Conservation (phyloP, 2,329 filamentous ascomycete species). For the Phaeosphaeriaceae sp. region DNA sequence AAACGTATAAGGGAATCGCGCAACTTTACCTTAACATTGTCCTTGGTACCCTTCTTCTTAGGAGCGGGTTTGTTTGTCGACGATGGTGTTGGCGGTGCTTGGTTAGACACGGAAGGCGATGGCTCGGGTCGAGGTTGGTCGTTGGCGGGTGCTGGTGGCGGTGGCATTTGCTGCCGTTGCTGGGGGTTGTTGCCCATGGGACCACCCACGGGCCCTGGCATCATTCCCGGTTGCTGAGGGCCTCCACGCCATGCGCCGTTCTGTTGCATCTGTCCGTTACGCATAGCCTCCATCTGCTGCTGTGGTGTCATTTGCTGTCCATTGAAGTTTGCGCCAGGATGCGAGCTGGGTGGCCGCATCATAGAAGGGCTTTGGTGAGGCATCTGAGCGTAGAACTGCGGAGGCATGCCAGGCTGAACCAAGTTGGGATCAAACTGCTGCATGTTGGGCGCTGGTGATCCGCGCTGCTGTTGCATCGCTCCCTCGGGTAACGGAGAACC, state of each 20-base stretch:
- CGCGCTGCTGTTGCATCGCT: constrained; percentile 67
- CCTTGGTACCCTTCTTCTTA: constrained; percentile 75
- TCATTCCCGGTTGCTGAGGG: constrained; percentile 57
- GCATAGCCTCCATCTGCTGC: constrained; percentile 60
- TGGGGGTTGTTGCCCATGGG: constrained; percentile 71
- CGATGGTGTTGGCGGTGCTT: constrained; percentile 76
- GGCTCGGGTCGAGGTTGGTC: constrained; percentile 54
- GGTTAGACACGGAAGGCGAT: constrained; percentile 54
- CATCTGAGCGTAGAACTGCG: constrained; percentile 47
- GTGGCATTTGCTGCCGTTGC: constrained; percentile 67
- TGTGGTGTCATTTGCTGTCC: constrained; percentile 67
- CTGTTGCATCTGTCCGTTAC: constrained; percentile 43
- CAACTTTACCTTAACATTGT: constrained; percentile 70
- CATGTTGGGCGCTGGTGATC: constrained; percentile 65
- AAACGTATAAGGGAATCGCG: constrained; percentile 22
- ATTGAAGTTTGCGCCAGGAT: constrained; percentile 64
- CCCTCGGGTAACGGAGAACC: constrained; percentile 73
- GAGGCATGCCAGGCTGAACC: constrained; percentile 57
- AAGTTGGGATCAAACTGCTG: constrained; percentile 56
- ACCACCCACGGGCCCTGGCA: constrained; percentile 60
- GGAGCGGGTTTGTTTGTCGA: constrained; percentile 75
- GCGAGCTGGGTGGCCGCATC: constrained; percentile 61
- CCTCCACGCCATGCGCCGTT: constrained; percentile 47
- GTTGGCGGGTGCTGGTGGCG: constrained; percentile 55
- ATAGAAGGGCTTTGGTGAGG: constrained; percentile 49